Evolutionary conservation across 2,329 filamentous ascomycete species (phyloP).

Genomic region (Ramularia endophylla): DNA sequence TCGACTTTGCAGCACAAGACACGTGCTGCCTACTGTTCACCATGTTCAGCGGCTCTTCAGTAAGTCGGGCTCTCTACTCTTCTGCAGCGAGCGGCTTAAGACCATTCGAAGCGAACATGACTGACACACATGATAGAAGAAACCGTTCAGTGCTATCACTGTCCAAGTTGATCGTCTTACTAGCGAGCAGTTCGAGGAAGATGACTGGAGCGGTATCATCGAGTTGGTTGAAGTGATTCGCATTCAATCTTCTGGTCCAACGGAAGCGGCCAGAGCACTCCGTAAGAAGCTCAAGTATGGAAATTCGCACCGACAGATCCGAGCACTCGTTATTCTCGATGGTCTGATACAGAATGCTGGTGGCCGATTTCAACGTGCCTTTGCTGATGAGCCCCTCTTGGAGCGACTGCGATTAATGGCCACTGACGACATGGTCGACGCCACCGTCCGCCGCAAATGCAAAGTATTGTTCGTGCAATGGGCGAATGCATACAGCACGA

Average conservation of each 20-base stretch:
- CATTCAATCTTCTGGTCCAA: constrained; percentile 78
- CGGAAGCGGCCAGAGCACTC: constrained; percentile 84
- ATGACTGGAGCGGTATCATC: constrained; percentile 85
- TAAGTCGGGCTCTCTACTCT: constrained; percentile 9
- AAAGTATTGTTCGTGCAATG: constrained; percentile 80
- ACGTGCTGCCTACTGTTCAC: not conserved
- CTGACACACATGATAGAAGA: constrained; percentile 46
- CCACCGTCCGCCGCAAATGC: constrained; percentile 82
- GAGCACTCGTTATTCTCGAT: constrained; percentile 83
- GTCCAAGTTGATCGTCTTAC: constrained; percentile 89
- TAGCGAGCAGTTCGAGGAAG: constrained; percentile 80
- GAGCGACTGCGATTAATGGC: constrained; percentile 86
- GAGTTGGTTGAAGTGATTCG: constrained; percentile 92
- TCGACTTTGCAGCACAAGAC: not conserved
- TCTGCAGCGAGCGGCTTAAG: not conserved
- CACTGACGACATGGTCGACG: constrained; percentile 76
- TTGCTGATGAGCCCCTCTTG: constrained; percentile 84
- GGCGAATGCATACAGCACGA: constrained; percentile 74
- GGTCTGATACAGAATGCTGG: constrained; percentile 93
- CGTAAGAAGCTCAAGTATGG: constrained; percentile 99
- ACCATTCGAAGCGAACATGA: too few relatives aligned
- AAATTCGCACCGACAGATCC: constrained; percentile 83
- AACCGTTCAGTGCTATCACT: constrained; percentile 89
- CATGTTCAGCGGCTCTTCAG: constrained; percentile 24
- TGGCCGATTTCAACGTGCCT: constrained; percentile 74